Evolutionary conservation across 495 filamentous ascomycete genomes (phyloP).

Genomic region (Aspergillus biplanus): DNA sequence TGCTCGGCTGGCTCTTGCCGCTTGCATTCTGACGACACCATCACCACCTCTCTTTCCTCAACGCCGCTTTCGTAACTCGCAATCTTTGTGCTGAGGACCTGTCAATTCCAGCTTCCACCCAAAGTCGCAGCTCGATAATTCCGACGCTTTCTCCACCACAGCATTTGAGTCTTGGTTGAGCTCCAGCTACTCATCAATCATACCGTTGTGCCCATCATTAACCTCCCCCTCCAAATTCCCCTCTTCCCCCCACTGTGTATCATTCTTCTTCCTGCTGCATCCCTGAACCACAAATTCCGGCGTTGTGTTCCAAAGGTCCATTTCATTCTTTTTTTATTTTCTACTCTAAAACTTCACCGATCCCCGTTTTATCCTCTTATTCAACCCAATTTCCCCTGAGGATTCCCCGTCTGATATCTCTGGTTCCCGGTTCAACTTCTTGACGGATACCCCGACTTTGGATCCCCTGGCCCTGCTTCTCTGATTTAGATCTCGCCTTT

Average conservation of each 20-base stretch:
- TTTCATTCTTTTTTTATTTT: conserved; percentile 21
- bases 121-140: conserved; percentile 16
- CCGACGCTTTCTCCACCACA: conserved; percentile 20
- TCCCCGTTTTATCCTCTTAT: conserved; percentile 23
- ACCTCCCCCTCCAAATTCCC: conserved; percentile 27
- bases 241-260: conserved; percentile 28
- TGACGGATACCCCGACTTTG: conserved; percentile 30
- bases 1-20: conserved; percentile 34
- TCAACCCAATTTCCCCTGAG: conserved; percentile 26
- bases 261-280: conserved; percentile 27
- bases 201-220: conserved; percentile 31
- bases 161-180: conserved; percentile 18
- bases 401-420: conserved; percentile 24
- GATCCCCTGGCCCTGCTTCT: conserved; percentile 28
- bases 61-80: conserved; percentile 27
- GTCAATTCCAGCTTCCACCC: conserved; percentile 6
- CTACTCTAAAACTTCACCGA: conserved; percentile 25
- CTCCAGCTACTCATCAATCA: conserved; percentile 27
- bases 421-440: conserved; percentile 31
- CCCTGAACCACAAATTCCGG: conserved; percentile 25
- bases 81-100: not conserved
- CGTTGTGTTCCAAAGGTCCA: conserved; percentile 26
- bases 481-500: conserved; percentile 40
- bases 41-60: conserved; percentile 18
- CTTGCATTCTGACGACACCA: conserved; percentile 45